Percentiles rank a stretch among this genome's conserved stretches.
Evolutionary conservation across 164 flowering plant species (phyloP).

Genomic region (Amborella trichopoda): DNA sequence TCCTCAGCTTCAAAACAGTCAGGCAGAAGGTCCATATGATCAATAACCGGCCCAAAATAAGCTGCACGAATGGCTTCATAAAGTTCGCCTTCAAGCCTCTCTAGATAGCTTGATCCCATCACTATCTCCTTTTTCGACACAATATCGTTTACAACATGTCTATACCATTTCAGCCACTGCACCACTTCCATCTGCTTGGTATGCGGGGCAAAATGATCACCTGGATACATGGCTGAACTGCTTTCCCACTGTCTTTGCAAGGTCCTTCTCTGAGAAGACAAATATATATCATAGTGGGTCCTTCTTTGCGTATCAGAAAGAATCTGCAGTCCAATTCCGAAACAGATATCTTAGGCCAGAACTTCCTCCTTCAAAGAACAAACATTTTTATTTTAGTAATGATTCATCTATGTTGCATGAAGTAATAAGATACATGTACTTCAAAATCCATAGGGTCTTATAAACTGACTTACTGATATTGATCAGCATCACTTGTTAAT

Average conservation of each 20-base stretch:
- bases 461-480: background rate
- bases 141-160: constrained; percentile 60
- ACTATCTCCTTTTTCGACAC: constrained; percentile 46
- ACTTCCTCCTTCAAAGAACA: background rate
- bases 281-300: constrained; percentile 60
- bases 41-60: constrained; percentile 71
- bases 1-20: constrained; percentile 95
- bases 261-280: constrained; percentile 40
- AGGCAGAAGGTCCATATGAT: constrained; percentile 78
- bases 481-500: too few relatives aligned
- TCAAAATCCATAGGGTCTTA: background rate
- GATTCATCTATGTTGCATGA: background rate
- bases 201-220: constrained; percentile 19
- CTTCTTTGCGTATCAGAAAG: constrained; percentile 77
- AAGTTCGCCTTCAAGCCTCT: constrained; percentile 64
- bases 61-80: constrained; percentile 75
- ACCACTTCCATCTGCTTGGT: constrained; percentile 70
- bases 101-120: constrained; percentile 65
- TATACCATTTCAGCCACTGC: constrained; percentile 86
- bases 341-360: background rate
- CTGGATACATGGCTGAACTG: constrained; percentile 24
- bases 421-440: background rate
- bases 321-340: constrained; percentile 40
- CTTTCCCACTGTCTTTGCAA: constrained; percentile 19
- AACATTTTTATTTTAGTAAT: background rate